Evolutionary conservation across 176 grass and related monocot genomes (phyloP).

Genomic region (Carex kokanica): DNA sequence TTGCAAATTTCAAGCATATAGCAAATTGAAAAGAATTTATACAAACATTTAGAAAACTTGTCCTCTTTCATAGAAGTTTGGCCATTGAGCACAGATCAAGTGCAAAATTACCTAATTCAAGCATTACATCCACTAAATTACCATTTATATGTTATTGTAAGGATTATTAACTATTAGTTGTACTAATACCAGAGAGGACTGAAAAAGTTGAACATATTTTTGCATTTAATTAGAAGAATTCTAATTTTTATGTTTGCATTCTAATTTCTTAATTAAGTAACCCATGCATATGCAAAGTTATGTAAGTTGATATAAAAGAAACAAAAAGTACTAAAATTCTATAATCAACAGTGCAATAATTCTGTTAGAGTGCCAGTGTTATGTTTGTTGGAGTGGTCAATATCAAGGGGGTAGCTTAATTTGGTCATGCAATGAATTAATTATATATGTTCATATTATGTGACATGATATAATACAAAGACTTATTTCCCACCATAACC

Average conservation of each 20-base stretch:
- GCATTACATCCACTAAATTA: neutral
- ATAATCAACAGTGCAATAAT: neutral
- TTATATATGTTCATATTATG: neutral
- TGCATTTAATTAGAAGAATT: neutral
- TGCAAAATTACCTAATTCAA: neutral
- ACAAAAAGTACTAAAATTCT: neutral
- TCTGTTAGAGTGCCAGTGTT: conserved; percentile 23
- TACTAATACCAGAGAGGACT: neutral
- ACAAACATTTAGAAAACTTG: neutral
- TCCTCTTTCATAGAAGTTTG: neutral
- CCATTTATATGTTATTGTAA: neutral
- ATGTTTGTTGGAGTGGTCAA: conserved; percentile 25
- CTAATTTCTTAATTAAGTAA: neutral
- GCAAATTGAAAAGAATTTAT: neutral
- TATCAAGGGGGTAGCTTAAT: conserved; percentile 24
- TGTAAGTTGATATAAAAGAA: neutral
- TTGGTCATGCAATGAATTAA: conserved; percentile 5
- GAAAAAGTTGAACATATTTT: neutral
- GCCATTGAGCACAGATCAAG: neutral
- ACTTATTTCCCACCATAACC: conserved; percentile 3
- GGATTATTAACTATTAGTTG: neutral
- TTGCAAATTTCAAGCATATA: too few relatives aligned
- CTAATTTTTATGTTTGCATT: neutral
- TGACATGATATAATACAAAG: neutral
- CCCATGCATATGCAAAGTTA: neutral